Evolutionary conservation across 208 protist genomes (phyloP), one percentile per base, ranked within the genome.

Genomic region (Leishmania aethiopica): DNA sequence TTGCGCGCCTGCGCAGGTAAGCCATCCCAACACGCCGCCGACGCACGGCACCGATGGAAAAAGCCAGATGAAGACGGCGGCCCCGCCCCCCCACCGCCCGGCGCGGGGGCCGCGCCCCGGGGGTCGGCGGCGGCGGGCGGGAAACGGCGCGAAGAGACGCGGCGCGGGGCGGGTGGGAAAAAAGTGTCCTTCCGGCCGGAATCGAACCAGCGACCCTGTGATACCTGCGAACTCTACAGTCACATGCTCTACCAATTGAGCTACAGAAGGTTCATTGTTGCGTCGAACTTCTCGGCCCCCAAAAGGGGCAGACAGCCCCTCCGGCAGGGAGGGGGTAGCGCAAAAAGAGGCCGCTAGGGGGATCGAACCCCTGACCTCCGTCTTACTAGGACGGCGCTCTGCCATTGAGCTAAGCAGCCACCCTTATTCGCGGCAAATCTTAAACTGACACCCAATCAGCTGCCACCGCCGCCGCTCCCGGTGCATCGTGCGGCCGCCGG

Each of bases 321-420:
- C 37, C 35, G 10, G 28, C 71, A 87, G 42, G 42, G 3, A 89
- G n/a, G n/a, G n/a, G n/a, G n/a, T n/a, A n/a, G n/a, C n/a, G n/a
- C n/a, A 91, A 92, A 85, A 35, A 11, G 76, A 94, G 90, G 92
- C 92, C 92, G 87, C 92, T 96, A 85, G 90, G 92, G 89, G 90
- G 90, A 96, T 96, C 92, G 92, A 96, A 96, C 92, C 89, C 92
- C 89, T 86, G 92, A 94, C 92, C 90, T 96, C 90, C 88, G 92
- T 94, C 92, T 93, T 93, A 95, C 90, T 95, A 94, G 92, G 92
- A 94, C 92, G 89, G 91, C 92, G 93, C 93, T 96, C 93, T 96
- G 90, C 93, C 93, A 96, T 94, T 96, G 90, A 95, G 93, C 93
- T 96, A 95, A 96, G 93, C 93, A 88, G 93, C 91, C 91, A 60